These are phyloP conservation scores for Phytophthora kernoviae DNA, from an alignment of 352 stramenopile genomes.

Conservation along the genomic window DNA sequence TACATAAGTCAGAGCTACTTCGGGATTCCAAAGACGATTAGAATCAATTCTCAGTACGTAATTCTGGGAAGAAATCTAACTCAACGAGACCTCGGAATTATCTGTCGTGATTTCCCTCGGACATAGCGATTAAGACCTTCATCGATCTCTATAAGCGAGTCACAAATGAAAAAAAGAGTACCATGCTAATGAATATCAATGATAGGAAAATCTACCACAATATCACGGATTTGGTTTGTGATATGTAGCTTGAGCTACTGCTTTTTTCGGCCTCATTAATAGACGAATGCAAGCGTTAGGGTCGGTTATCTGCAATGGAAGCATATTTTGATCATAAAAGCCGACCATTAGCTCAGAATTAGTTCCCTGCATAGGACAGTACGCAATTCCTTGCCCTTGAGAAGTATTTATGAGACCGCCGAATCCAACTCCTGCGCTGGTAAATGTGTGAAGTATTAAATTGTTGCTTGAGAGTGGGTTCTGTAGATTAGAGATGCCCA, in stretches of 20 bases:
- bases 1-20: conserved; percentile 27
- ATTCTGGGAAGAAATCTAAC: conserved; percentile 17
- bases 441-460: conserved; percentile 24
- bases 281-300: conserved; percentile 26
- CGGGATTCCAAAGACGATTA: conserved; percentile 19
- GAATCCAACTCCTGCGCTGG: conserved; percentile 19
- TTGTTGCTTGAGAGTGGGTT: conserved; percentile 27
- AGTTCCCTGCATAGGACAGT: no score
- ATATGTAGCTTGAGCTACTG: no score
- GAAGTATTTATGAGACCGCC: conserved; percentile 16
- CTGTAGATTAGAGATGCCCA: conserved; percentile 14
- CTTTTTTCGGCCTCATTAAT: conserved; percentile 26
- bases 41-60: conserved; percentile 20
- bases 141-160: conserved; percentile 24
- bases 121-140: conserved; percentile 19
- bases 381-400: conserved; percentile 19
- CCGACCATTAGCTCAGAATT: conserved; percentile 10
- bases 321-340: conserved; percentile 22
- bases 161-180: conserved; percentile 5
- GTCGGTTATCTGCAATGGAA: conserved; percentile 16
- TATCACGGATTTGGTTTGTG: conserved; percentile 20
- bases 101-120: conserved; percentile 18
- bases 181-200: conserved; percentile 27
- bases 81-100: conserved; percentile 13
- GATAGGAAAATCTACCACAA: conserved; percentile 21